Evolutionary conservation across 352 stramenopile genomes (phyloP).

Genomic region (Blastocystis sp.): DNA sequence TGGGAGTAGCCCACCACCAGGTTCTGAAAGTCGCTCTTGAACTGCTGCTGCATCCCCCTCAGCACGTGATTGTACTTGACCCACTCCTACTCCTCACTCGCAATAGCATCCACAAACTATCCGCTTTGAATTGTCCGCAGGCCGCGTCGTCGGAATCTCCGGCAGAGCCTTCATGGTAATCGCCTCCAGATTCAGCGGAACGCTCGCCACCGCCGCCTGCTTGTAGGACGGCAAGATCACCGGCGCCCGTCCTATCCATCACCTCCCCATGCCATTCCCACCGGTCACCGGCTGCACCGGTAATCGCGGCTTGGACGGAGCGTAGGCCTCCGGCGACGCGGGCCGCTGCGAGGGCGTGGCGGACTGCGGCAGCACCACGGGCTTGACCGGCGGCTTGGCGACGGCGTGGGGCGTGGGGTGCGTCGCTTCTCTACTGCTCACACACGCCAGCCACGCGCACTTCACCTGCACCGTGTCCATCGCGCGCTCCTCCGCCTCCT

Average conservation of each 20-base stretch:
- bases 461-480: background rate
- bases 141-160: constrained; percentile 4
- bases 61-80: background rate
- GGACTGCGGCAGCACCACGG: background rate
- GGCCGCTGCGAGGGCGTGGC: background rate
- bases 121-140: constrained; percentile 15
- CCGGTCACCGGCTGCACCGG: background rate
- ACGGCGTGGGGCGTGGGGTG: background rate
- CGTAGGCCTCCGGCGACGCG: background rate
- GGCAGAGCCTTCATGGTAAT: constrained; percentile 20
- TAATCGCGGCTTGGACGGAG: background rate
- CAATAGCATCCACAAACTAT: background rate
- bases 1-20: background rate
- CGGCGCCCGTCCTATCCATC: too few relatives aligned
- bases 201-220: background rate
- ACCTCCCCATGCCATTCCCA: background rate
- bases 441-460: background rate
- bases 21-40: constrained; percentile 46
- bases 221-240: background rate
- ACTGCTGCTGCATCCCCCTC: background rate
- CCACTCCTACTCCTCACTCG: constrained; percentile 30
- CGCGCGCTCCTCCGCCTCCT: background rate
- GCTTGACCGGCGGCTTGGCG: background rate
- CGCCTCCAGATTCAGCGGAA: background rate
- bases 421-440: background rate